Conservation (phyloP, 768 basidiomycete genomes). For the Boletus patriciae region DNA sequence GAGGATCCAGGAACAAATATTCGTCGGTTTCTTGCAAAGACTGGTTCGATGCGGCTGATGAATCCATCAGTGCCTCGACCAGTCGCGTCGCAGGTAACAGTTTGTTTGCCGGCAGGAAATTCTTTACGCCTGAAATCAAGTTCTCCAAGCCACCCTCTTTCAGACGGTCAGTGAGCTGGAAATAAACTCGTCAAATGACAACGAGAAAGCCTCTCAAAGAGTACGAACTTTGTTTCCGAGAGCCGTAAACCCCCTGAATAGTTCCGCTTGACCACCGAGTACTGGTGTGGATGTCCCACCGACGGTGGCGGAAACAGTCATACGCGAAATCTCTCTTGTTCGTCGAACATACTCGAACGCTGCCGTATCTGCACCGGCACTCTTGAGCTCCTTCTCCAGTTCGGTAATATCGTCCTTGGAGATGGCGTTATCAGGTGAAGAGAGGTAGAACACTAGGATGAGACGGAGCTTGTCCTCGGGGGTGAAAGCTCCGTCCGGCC, state of each 20-base stretch:
- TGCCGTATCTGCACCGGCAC: conserved; percentile 72
- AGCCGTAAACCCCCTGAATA: conserved; percentile 92
- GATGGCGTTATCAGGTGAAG: conserved; percentile 74
- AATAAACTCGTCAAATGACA: background rate
- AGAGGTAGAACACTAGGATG: conserved; percentile 93
- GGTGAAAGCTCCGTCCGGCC: conserved; percentile 64
- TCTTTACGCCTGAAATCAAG: conserved; percentile 95
- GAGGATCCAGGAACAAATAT: conserved; percentile 91
- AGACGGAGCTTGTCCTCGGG: conserved; percentile 89
- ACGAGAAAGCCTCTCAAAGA: background rate
- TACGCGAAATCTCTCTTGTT: conserved; percentile 87
- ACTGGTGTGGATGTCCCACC: conserved; percentile 66
- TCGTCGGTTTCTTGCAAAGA: conserved; percentile 97
- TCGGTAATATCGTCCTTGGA: conserved; percentile 88
- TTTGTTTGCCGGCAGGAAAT: conserved; percentile 94
- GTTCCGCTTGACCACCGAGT: conserved; percentile 74
- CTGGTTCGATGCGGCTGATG: conserved; percentile 88
- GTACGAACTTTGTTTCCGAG: conserved; percentile 78
- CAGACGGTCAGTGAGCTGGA: conserved; percentile 84
- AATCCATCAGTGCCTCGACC: conserved; percentile 97
- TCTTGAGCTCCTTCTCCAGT: conserved; percentile 83
- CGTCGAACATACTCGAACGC: conserved; percentile 93
- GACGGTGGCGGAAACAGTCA: conserved; percentile 72
- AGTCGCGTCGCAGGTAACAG: conserved; percentile 89
- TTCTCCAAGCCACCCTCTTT: conserved; percentile 97